phyloP scores from a whole-genome alignment of 768 basidiomycete genomes.

The Mycena filopes region DNA sequence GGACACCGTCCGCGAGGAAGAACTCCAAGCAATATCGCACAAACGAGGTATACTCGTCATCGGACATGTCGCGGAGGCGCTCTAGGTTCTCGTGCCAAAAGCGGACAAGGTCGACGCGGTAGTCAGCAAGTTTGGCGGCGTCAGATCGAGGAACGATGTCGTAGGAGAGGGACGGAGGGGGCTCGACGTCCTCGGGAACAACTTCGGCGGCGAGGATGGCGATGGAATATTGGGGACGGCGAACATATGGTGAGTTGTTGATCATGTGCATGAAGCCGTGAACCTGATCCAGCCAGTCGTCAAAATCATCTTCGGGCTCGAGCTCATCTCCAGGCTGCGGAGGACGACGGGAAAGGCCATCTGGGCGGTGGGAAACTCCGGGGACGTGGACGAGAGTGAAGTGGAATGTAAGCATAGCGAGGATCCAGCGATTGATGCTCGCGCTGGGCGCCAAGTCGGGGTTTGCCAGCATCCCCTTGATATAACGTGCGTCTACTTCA shows the following conservation, averaged over 20 bases:
- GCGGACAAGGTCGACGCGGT: no score
- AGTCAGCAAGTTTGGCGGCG: no score
- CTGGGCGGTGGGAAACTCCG: slow-evolving; percentile 35
- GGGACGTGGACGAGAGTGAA: no score
- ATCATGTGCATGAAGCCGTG: no score
- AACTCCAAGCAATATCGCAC: slow-evolving; percentile 34
- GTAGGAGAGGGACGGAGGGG: no score
- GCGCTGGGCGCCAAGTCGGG: slow-evolving; percentile 38
- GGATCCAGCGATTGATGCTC: slow-evolving; percentile 40
- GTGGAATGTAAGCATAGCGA: slow-evolving; percentile 40
- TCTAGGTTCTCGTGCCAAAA: slow-evolving; percentile 22
- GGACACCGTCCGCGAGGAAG: slow-evolving; percentile 22
- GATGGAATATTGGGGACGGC: no score
- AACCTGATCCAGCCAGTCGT: no score
- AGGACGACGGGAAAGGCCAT: slow-evolving; percentile 41
- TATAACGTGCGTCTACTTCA: slow-evolving; percentile 50
- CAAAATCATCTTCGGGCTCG: no score
- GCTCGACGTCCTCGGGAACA: no score
- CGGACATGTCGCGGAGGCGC: slow-evolving; percentile 15
- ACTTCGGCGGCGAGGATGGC: no score
- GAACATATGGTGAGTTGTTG: no score
- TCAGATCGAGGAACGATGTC: no score
- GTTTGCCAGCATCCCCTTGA: slow-evolving; percentile 47
- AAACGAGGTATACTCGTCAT: slow-evolving; percentile 28
- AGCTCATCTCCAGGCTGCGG: slow-evolving; percentile 30